Percentiles rank a stretch among this genome's conserved stretches.
Conservation (phyloP, 2,329 filamentous ascomycete genomes). For the Claviceps spartinae region DNA sequence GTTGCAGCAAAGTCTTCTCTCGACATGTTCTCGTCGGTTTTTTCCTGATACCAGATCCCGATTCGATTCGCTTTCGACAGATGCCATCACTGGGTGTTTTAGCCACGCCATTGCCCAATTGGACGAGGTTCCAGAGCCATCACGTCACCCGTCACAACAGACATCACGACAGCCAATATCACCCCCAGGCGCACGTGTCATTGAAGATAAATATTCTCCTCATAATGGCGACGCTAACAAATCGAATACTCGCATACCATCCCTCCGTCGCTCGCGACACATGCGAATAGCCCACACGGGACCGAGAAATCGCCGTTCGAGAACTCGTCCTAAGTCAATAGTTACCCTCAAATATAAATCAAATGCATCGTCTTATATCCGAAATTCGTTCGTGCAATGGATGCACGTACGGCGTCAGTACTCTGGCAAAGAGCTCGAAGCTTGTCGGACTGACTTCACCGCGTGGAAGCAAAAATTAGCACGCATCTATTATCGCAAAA, state of each 20-base stretch:
- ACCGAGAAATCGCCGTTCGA: not conserved
- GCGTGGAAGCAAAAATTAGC: conserved; percentile 17
- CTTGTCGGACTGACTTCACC: conserved; percentile 13
- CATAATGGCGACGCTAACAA: not conserved
- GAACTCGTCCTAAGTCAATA: not conserved
- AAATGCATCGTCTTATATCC: not conserved
- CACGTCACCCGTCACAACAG: not conserved
- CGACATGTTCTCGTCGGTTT: not conserved
- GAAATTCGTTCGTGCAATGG: conserved; percentile 16
- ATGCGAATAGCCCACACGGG: no score
- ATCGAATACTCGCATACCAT: not conserved
- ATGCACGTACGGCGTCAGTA: conserved; percentile 18
- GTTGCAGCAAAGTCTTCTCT: not conserved
- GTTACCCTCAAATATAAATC: not conserved
- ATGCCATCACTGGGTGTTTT: not conserved
- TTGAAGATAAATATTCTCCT: not conserved
- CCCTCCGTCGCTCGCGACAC: not conserved
- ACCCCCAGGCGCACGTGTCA: not conserved
- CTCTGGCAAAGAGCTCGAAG: conserved; percentile 10
- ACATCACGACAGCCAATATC: not conserved
- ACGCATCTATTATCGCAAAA: conserved; percentile 7
- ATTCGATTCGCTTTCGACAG: not conserved
- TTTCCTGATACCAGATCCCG: not conserved
- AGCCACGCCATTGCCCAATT: not conserved
- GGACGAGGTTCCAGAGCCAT: not conserved